These are phyloP conservation scores for Trichosanthes truncata DNA, from an alignment of 306 rosid genomes.

Conservation along the genomic window DNA sequence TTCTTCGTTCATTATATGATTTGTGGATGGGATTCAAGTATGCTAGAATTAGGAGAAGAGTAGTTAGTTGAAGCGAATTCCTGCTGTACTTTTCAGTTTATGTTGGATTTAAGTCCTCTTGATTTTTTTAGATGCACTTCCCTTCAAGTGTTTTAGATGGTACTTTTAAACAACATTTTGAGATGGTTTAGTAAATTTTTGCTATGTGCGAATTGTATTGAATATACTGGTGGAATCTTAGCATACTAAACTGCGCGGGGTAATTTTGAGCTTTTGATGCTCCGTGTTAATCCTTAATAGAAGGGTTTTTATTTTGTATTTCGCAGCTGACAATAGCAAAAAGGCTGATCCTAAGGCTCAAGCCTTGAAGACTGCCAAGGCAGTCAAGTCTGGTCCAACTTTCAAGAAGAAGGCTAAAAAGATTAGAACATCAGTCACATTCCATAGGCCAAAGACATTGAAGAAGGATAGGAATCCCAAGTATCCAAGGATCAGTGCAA, in stretches of 20 bases:
- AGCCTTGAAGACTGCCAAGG: conserved; percentile 13
- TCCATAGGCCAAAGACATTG: conserved; percentile 12
- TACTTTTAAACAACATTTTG: neutral
- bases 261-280: neutral
- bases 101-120: neutral
- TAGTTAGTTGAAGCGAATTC: neutral
- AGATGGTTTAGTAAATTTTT: neutral
- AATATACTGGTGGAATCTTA: neutral
- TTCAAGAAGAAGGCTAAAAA: conserved; percentile 9
- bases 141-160: neutral
- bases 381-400: conserved; percentile 8
- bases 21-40: neutral
- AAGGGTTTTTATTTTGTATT: neutral
- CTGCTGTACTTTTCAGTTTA: neutral
- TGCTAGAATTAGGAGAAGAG: neutral
- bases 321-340: neutral
- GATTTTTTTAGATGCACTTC: neutral
- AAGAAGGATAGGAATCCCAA: conserved; percentile 25
- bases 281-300: neutral
- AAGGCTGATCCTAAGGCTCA: conserved; percentile 9
- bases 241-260: neutral
- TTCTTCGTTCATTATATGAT: neutral
- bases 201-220: neutral
- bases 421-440: conserved; percentile 10
- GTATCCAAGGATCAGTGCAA: conserved; percentile 74